Evolutionary conservation across 1,139 yeast species (phyloP), one percentile per base, ranked within the genome.

Genomic region (Candida sp.): DNA sequence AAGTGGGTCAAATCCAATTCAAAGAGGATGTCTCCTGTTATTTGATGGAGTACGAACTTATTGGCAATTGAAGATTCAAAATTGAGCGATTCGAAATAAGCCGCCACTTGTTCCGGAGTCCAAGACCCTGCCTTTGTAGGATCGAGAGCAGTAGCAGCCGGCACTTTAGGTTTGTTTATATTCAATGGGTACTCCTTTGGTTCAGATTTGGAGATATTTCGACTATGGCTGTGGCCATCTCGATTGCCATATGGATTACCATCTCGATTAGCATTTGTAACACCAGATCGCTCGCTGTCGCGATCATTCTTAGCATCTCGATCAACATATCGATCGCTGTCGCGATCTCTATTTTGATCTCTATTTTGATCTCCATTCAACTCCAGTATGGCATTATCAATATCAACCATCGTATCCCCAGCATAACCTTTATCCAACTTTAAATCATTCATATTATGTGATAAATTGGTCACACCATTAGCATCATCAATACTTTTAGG

Each of bases 31-130:
- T 81, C 72, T 15, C 99, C 99, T 0, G 93, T 84, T 47, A 93
- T 89, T 56, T 90, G 88, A 65, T 93, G 99, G 52, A 84, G 79
- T 5, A 85, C 80, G 63, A 95, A 95, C 56, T 87, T 83, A 1
- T 85, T 83, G 1, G 95, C 84, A 11, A 87, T 79, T 22, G 74
- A 79, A 41, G 77, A 64, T 53, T 87, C 96, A 56, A 88, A 89
- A 1, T 95, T 95, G 33, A 82, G 67, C 21, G 75, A 74, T 36
- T 67, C 54, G 57, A 93, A 88, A 63, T 88, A 89, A 6, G 83
- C 76, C 1, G 87, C 75, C 2, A 95, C 98, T 54, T 93, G 91
- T 44, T 79, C 79, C 0, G 98, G 95, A 1, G 88, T 70, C 99
- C 99, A 93, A n/a, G 64, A 57, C 33, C 62, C 61, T 2, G 82